Evolutionary conservation across 768 basidiomycete genomes (phyloP).

Genomic region (Trametes meyenii): DNA sequence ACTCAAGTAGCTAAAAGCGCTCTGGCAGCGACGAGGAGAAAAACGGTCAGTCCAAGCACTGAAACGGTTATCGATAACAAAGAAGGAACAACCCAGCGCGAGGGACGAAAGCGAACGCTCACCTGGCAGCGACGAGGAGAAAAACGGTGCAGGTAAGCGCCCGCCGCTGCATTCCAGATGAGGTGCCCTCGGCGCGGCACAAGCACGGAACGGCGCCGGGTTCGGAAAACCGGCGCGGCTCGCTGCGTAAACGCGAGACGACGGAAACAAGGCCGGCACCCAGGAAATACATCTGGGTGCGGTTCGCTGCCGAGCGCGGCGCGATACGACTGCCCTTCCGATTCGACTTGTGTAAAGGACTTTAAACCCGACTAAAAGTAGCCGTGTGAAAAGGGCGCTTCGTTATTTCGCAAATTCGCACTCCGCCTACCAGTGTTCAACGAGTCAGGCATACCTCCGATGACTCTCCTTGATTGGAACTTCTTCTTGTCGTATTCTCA

Average conservation of each 20-base stretch:
- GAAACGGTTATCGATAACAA: neutral
- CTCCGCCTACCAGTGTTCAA: no score
- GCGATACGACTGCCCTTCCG: neutral
- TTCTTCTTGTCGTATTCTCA: no score
- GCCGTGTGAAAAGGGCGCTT: no score
- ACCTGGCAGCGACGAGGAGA: constrained; percentile 1
- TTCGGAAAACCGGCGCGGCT: neutral
- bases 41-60: no score
- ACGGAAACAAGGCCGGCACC: neutral
- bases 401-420: no score
- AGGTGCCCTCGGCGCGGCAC: neutral
- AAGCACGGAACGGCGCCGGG: neutral
- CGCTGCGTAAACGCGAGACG: neutral
- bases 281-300: neutral
- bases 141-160: neutral
- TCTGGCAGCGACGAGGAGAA: no score
- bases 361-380: neutral
- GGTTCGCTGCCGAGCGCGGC: neutral
- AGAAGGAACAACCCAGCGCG: neutral
- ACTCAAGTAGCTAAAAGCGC: no score
- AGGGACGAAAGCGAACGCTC: neutral
- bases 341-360: neutral
- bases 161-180: neutral
- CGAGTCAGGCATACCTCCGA: no score
- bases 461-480: no score